Conservation (phyloP, 257 asterid species). For the Nicotiana noctiflora region DNA sequence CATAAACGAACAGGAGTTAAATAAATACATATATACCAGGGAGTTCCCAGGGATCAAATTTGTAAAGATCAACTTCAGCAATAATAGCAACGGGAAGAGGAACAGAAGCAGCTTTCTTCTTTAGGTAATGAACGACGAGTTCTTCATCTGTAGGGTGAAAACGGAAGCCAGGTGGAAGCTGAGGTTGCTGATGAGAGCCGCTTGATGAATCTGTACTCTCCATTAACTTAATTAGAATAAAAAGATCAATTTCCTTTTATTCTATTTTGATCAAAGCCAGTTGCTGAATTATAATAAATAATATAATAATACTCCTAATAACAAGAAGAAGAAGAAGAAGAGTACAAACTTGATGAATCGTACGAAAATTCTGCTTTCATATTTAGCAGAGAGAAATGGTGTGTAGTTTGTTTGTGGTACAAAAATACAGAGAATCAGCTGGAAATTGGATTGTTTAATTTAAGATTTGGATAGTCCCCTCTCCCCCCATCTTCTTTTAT, state of each 20-base stretch:
- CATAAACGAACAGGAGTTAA: neutral
- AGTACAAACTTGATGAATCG: neutral
- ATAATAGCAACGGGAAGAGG: constrained; percentile 46
- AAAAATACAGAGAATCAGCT: constrained; percentile 8
- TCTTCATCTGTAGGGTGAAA: constrained; percentile 57
- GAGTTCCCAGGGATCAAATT: constrained; percentile 54
- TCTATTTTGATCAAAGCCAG: neutral
- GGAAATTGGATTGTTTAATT: constrained; percentile 1
- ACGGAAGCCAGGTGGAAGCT: constrained; percentile 51
- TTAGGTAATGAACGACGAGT: constrained; percentile 44
- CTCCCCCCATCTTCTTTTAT: constrained; percentile 15
- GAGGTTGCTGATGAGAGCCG: constrained; percentile 34
- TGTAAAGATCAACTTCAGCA: constrained; percentile 47
- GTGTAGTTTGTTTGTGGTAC: neutral
- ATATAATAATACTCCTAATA: neutral
- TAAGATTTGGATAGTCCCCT: constrained; percentile 5
- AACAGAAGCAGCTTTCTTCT: constrained; percentile 39
- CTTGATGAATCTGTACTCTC: constrained; percentile 39
- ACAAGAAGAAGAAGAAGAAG: neutral
- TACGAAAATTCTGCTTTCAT: neutral
- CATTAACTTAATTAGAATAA: constrained; percentile 9
- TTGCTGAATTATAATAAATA: no score
- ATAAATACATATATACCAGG: constrained; percentile 25
- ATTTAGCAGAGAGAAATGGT: neutral
- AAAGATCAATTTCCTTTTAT: neutral